Conservation (phyloP, 768 basidiomycete species). For the Amanita phalloides region DNA sequence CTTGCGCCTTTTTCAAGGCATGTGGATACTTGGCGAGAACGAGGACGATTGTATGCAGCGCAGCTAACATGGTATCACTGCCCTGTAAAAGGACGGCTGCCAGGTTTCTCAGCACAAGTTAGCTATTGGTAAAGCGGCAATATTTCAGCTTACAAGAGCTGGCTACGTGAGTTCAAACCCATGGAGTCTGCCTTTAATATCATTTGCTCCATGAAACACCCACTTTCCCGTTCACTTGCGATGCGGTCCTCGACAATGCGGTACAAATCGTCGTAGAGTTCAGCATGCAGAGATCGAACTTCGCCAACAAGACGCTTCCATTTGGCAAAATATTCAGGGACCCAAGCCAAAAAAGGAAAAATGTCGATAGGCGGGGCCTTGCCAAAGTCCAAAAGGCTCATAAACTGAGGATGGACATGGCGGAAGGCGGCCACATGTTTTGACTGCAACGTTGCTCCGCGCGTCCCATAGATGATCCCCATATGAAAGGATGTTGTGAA, state of each 20-base stretch:
- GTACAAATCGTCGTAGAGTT: slow-evolving; percentile 18
- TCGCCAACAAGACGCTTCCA: slow-evolving; percentile 21
- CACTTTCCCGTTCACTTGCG: slow-evolving; percentile 14
- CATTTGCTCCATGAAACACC: slow-evolving; percentile 21
- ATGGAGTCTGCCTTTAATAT: slow-evolving; percentile 13
- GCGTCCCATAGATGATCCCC: slow-evolving; percentile 17
- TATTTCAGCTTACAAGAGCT: slow-evolving; percentile 12
- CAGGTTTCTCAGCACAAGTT: slow-evolving; percentile 14
- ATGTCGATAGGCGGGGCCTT: slow-evolving; percentile 23
- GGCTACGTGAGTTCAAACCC: slow-evolving; percentile 13
- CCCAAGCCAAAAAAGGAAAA: slow-evolving; percentile 19
- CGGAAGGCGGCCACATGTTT: slow-evolving; percentile 16
- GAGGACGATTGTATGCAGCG: slow-evolving; percentile 12
- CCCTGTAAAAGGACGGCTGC: slow-evolving; percentile 20
- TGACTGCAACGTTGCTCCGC: slow-evolving; percentile 16
- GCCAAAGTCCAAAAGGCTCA: slow-evolving; percentile 17
- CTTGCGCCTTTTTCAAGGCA: slow-evolving; percentile 9
- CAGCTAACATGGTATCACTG: slow-evolving; percentile 18
- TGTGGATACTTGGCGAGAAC: not conserved
- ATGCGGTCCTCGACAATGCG: slow-evolving; percentile 15
- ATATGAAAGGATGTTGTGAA: slow-evolving; percentile 20
- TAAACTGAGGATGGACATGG: slow-evolving; percentile 16
- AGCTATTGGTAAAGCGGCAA: not conserved
- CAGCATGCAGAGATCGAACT: slow-evolving; percentile 15
- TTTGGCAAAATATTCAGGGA: slow-evolving; percentile 22